Evolutionary conservation across 331 rosid species (phyloP), one percentile per base, ranked within the genome.

Genomic region (Arachis monticola): DNA sequence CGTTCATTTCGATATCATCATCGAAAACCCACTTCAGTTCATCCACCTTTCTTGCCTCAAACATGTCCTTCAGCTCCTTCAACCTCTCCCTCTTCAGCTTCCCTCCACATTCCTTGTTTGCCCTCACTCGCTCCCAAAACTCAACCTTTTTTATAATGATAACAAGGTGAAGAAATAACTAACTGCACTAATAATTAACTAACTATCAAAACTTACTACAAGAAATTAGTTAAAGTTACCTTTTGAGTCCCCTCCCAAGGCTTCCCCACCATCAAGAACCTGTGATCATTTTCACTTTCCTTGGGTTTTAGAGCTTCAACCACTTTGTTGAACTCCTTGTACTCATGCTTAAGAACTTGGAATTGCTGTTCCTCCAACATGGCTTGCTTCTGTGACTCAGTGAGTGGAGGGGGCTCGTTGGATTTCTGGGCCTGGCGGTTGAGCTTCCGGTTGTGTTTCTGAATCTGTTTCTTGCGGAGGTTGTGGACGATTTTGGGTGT

Each of bases 401-500:
- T 59, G 58, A 83, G 86, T 2, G 84, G 86, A 8, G 88, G 83
- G 10, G 82, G 3, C 2, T 74, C 41, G 50, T 51, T 10, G 10
- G 77, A 53, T 45, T 58, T 47, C 11, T 68, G 73, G n/a, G 78
- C 67, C 47, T 72, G 70, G 75, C 80, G 84, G 51, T 87, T 88
- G 48, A 77, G 82, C 56, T 86, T 90, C 46, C 98, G 87, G 10
- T 83, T 87, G 83, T 93, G 88, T 53, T 91, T 93, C 40, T 91
- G 98, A 74, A 89, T 83, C 75, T 93, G 81, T 57, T 91, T 93
- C 78, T 90, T 89, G 84, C 98, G 90, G 78, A 91, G 85, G 35
- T 79, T 76, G 96, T 90, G 98, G 75, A 93, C 27, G 60, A 91
- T 88, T 75, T 87, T 91, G 45, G 97, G 97, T 3, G 96, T 87